Conservation (phyloP, 208 protist genomes). For the Borovskyia barvae region DNA sequence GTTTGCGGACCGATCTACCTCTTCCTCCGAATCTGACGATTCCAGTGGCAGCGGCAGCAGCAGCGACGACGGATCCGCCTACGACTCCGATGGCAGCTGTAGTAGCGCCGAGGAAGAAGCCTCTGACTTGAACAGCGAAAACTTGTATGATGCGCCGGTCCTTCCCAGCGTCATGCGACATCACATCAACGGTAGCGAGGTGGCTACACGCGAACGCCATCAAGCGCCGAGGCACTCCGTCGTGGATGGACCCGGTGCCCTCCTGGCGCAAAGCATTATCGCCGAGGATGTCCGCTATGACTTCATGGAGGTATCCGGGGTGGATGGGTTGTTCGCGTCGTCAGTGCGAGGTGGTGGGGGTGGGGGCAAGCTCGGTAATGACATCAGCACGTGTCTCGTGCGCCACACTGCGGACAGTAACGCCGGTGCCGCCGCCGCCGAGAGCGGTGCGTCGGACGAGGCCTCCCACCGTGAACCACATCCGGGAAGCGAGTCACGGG, state of each 20-base stretch:
- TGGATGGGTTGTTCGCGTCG: constrained; percentile 4
- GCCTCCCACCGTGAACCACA: no score
- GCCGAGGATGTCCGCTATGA: constrained; percentile 9
- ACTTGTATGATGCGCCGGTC: constrained; percentile 1
- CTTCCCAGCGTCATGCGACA: neutral
- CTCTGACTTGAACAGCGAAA: neutral
- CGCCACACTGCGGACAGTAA: no score
- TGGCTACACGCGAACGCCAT: neutral
- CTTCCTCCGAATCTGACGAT: neutral
- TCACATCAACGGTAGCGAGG: neutral
- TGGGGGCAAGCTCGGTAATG: neutral
- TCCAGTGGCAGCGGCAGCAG: neutral
- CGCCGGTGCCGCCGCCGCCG: no score
- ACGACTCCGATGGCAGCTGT: constrained; percentile 2
- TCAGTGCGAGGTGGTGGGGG: neutral
- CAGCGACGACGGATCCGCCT: constrained; percentile 7
- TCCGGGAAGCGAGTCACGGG: no score
- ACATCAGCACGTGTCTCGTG: no score
- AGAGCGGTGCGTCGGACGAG: no score
- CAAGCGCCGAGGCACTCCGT: no score
- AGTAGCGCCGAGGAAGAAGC: constrained; percentile 9
- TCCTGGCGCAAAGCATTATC: neutral
- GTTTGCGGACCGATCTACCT: no score
- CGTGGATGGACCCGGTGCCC: neutral
- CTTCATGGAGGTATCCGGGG: constrained; percentile 26